Conservation (phyloP, 2,329 filamentous ascomycete genomes). For the Simplicillium sp. region DNA sequence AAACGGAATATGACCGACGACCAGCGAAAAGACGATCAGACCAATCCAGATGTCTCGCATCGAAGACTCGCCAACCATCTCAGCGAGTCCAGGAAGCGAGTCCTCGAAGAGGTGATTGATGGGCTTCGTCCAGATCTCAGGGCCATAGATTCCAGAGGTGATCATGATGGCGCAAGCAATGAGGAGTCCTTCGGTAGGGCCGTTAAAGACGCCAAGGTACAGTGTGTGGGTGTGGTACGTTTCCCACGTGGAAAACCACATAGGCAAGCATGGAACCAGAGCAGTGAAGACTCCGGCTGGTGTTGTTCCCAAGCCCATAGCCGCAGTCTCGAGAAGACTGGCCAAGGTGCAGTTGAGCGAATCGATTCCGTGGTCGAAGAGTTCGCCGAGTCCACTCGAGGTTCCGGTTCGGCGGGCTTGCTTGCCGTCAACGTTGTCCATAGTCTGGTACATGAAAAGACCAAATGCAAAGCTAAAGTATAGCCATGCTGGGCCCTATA, state of each 20-base stretch:
- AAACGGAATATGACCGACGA: slow-evolving; percentile 72
- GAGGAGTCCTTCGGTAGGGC: slow-evolving; percentile 88
- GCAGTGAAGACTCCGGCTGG: slow-evolving; percentile 85
- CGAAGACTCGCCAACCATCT: slow-evolving; percentile 59
- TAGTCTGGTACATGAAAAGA: slow-evolving; percentile 97
- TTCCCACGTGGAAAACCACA: slow-evolving; percentile 99
- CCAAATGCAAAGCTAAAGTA: slow-evolving; percentile 95
- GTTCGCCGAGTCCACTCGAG: slow-evolving; percentile 86
- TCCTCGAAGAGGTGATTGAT: slow-evolving; percentile 60
- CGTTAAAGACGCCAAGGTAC: slow-evolving; percentile 94
- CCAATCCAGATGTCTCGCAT: slow-evolving; percentile 84
- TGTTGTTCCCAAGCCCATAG: slow-evolving; percentile 82
- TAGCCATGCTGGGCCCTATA: slow-evolving; percentile 75
- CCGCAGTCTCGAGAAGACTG: slow-evolving; percentile 81
- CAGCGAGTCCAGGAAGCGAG: slow-evolving; percentile 37
- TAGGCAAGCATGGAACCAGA: slow-evolving; percentile 81
- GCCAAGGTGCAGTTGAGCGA: slow-evolving; percentile 94
- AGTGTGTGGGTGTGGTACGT: slow-evolving; percentile 98
- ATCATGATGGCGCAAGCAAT: slow-evolving; percentile 83
- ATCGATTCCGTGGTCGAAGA: slow-evolving; percentile 98
- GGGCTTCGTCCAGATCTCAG: slow-evolving; percentile 73
- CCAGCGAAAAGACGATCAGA: slow-evolving; percentile 54
- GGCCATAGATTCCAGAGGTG: slow-evolving; percentile 78
- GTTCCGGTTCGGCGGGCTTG: slow-evolving; percentile 92
- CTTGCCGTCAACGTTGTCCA: slow-evolving; percentile 99